phyloP scores from a whole-genome alignment of 768 basidiomycete genomes.

The Psilocybe tampanensis region DNA sequence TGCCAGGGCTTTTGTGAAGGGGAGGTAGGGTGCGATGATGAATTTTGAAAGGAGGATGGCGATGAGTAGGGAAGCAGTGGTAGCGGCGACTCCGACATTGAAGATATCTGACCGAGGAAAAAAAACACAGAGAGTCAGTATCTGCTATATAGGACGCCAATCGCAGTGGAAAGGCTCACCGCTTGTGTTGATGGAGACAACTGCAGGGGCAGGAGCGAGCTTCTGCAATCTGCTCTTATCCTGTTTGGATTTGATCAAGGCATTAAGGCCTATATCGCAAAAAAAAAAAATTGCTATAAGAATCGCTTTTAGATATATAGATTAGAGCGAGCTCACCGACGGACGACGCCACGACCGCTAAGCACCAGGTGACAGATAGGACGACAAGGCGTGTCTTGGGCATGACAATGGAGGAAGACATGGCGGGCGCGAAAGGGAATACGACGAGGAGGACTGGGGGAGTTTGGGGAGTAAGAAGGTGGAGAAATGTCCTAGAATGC shows the following conservation, averaged over 20 bases:
- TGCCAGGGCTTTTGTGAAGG: constrained; percentile 15
- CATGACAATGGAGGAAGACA: not conserved
- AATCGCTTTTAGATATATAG: not conserved
- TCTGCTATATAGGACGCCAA: not conserved
- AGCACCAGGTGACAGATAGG: constrained; percentile 1
- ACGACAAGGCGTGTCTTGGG: not conserved
- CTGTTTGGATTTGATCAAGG: constrained; percentile 43
- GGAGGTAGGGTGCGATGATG: constrained; percentile 14
- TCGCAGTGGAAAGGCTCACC: constrained; percentile 24
- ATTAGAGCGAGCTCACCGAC: not conserved
- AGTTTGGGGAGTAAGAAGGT: not conserved
- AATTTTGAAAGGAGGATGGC: constrained; percentile 23
- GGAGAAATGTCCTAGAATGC: not conserved
- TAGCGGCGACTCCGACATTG: constrained; percentile 35
- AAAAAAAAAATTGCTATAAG: not conserved
- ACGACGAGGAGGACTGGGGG: not conserved
- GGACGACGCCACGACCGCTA: not conserved
- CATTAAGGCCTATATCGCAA: constrained; percentile 37
- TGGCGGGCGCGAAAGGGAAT: not conserved
- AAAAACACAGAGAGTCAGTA: not conserved
- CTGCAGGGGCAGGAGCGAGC: constrained; percentile 32
- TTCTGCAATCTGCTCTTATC: constrained; percentile 33
- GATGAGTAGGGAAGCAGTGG: constrained; percentile 19
- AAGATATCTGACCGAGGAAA: constrained; percentile 36
- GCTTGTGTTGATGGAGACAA: constrained; percentile 38